phyloP scores from a whole-genome alignment of 2,329 filamentous ascomycete genomes.

The Sporothrix mexicana region DNA sequence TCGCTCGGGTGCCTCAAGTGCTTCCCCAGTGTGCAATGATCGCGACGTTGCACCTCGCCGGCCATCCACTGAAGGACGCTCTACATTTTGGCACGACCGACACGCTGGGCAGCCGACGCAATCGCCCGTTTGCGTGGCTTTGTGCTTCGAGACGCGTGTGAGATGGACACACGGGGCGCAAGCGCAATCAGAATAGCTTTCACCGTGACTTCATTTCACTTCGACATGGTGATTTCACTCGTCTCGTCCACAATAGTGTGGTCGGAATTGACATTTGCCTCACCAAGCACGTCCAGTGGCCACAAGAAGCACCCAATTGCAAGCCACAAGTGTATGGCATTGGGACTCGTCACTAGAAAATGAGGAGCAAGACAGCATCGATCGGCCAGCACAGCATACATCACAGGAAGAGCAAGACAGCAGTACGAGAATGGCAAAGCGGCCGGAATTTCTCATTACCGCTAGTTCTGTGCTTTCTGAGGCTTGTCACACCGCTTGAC shows the following conservation, averaged over 20 bases:
- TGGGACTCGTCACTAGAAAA: not conserved
- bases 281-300: not conserved
- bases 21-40: slow-evolving; percentile 7
- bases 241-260: not conserved
- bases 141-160: slow-evolving; percentile 4
- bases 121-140: slow-evolving; percentile 23
- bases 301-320: not conserved
- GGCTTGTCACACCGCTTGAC: slow-evolving; percentile 2
- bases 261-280: not conserved
- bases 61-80: not conserved
- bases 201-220: not conserved
- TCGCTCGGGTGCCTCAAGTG: slow-evolving; percentile 7
- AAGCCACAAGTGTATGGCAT: not conserved
- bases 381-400: not conserved
- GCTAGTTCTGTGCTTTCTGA: not conserved
- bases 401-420: not conserved
- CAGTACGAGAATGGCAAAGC: not conserved
- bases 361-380: slow-evolving; percentile 13
- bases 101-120: slow-evolving; percentile 23
- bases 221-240: not conserved
- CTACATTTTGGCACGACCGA: slow-evolving; percentile 16
- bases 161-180: not conserved
- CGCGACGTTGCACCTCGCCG: slow-evolving; percentile 23
- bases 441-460: not conserved
- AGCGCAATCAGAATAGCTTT: not conserved